These are phyloP conservation scores for Edaphochlamys debaryana DNA, from an alignment of 139 green algal genomes.

Conservation along the genomic window DNA sequence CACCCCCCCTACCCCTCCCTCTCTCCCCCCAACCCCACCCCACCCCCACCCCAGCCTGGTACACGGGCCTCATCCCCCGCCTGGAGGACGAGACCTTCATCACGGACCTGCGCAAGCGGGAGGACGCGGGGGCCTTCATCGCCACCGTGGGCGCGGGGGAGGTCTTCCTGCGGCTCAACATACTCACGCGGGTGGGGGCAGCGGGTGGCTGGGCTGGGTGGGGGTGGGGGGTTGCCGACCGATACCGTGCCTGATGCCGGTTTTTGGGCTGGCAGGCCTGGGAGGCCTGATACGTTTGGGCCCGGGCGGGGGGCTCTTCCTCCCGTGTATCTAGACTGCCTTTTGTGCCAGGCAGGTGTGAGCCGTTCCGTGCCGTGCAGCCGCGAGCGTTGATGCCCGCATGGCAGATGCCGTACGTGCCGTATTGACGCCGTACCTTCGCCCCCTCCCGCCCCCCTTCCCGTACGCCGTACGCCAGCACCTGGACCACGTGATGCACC, in stretches of 20 bases:
- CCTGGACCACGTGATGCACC: constrained; percentile 30
- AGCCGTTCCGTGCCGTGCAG: no score
- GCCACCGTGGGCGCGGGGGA: constrained; percentile 41
- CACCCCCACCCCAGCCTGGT: constrained; percentile 18
- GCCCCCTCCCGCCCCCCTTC: background rate
- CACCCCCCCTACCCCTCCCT: no score
- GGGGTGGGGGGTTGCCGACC: no score
- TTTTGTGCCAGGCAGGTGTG: no score
- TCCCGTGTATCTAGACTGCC: no score
- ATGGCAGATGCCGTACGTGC: no score
- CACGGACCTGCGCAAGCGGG: constrained; percentile 26
- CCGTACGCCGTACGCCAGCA: constrained; percentile 24
- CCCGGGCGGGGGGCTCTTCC: no score
- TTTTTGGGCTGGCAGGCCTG: no score
- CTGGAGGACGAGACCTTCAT: constrained; percentile 53
- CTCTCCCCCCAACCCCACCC: background rate
- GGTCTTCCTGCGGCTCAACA: constrained; percentile 40
- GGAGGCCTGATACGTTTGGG: no score
- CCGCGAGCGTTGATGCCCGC: no score
- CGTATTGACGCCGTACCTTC: background rate
- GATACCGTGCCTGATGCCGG: no score
- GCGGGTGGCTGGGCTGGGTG: no score
- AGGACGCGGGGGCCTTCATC: constrained; percentile 45
- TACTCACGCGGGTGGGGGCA: constrained; percentile 31
- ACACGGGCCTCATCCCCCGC: constrained; percentile 39